Evolutionary conservation across 345 rosid genomes (phyloP).

Genomic region (Moringa oleifera): DNA sequence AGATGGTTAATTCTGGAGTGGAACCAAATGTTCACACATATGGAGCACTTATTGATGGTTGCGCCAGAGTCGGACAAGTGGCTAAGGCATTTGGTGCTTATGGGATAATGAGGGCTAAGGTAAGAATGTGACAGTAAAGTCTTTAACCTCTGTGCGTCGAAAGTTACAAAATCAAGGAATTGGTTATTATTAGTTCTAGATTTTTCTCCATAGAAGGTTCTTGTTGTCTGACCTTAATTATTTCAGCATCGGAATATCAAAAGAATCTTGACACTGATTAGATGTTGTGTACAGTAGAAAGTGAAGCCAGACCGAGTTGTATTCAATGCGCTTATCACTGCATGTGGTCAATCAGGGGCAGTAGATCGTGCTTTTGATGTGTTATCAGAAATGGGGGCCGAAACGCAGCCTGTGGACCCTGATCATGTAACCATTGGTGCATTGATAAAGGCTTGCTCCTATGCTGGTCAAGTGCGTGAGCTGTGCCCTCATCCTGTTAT

Average conservation of each 20-base stretch:
- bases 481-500: background rate
- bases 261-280: constrained; percentile 35
- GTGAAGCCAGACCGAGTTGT: constrained; percentile 99
- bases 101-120: constrained; percentile 98
- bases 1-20: constrained; percentile 89
- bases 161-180: background rate
- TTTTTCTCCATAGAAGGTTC: constrained; percentile 3
- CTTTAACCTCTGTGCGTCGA: background rate
- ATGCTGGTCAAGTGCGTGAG: constrained; percentile 72
- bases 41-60: constrained; percentile 97
- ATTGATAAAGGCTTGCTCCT: constrained; percentile 79
- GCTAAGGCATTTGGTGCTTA: constrained; percentile 99
- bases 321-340: constrained; percentile 93
- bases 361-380: constrained; percentile 98
- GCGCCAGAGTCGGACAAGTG: constrained; percentile 91
- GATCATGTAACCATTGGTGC: constrained; percentile 91
- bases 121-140: constrained; percentile 20
- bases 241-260: constrained; percentile 16
- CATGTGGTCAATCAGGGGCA: constrained; percentile 95
- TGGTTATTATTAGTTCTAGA: constrained; percentile 4
- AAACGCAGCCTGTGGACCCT: constrained; percentile 88
- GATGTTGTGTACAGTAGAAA: constrained; percentile 78
- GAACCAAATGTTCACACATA: constrained; percentile 89
- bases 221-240: constrained; percentile 10
- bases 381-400: constrained; percentile 87